Evolutionary conservation across 2,329 filamentous ascomycete genomes (phyloP).

Genomic region (Cadophora luteo-olivacea): DNA sequence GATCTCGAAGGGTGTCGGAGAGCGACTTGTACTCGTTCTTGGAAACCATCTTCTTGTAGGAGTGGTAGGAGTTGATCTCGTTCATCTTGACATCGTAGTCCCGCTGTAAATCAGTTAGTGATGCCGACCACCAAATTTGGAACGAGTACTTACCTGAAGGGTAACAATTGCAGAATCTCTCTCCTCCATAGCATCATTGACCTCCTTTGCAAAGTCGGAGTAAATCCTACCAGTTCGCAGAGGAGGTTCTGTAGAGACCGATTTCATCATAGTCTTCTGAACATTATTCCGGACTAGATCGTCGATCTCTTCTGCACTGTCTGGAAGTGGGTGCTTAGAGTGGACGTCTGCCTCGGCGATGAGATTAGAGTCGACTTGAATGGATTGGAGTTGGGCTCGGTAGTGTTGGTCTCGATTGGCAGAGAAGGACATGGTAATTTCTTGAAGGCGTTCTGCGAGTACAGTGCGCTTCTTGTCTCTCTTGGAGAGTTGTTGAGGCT

Average conservation of each 20-base stretch:
- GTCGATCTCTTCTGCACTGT: conserved; percentile 52
- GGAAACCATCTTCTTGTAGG: conserved; percentile 68
- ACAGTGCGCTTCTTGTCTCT: conserved; percentile 88
- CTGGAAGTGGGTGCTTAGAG: conserved; percentile 69
- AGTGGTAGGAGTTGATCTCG: conserved; percentile 64
- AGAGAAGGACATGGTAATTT: conserved; percentile 78
- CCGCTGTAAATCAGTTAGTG: conserved; percentile 52
- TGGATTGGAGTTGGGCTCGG: conserved; percentile 85
- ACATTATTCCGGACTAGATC: conserved; percentile 42
- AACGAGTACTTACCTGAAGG: conserved; percentile 70
- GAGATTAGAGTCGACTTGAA: conserved; percentile 89
- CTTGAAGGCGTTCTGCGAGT: conserved; percentile 78
- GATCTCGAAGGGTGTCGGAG: conserved; percentile 66
- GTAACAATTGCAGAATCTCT: conserved; percentile 83
- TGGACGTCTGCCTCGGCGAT: conserved; percentile 88
- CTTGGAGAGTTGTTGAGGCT: conserved; percentile 64
- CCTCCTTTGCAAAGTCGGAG: conserved; percentile 81
- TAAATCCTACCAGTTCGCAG: conserved; percentile 82
- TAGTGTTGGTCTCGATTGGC: conserved; percentile 85
- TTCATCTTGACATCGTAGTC: conserved; percentile 68
- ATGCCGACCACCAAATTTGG: conserved; percentile 13
- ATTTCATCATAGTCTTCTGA: conserved; percentile 43
- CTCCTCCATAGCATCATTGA: conserved; percentile 88
- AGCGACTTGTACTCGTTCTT: conserved; percentile 66
- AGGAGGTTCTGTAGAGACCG: conserved; percentile 48